Base-by-base conservation (phyloP, 306 rosid genomes). In the Neltuma alba region DNA sequence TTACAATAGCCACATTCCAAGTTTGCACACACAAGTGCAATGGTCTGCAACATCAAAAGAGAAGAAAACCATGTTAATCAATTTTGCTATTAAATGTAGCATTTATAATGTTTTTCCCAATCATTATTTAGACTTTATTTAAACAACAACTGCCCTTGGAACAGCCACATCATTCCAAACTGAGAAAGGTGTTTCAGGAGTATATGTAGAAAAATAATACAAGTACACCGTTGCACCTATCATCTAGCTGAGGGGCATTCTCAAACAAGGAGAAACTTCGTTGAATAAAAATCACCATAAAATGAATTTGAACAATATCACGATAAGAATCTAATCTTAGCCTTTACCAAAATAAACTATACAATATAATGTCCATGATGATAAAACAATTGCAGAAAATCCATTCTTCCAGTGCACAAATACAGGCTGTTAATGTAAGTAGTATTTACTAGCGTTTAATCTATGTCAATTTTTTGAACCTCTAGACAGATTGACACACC, bases 21-120 rank as follows among this genome's bases (percentile, higher is more conserved):
- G 97, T 86, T 80, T 85, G 84, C 83, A 89, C 92, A 77, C 97
- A 92, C 83, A 88, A 82, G 88, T 92, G 97, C 88, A 92, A 71
- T 42, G 97, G 97, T 52, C 97, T 92, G 87, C 37, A 68, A 80
- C 45, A 81, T 37, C 47, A 77, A 18, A 66, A 85, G 65, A 72
- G 41, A 62, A 58, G 33, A 52, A 52, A 52, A 52, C 58, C 25
- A 7, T n/a, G 58, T 50, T 18, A 52, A 52, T n/a, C 58, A n/a
- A 52, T 6, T 52, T 52, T 18, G 3, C 58, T 52, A 52, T n/a
- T 50, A 50, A 50, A 50, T 50, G 57, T 50, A 50, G 9, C 57
- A 20, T 50, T 50, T 20, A 52, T 18, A 18, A 52, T 2, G 27
- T 6, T 52, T 20, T 52, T 52, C 11, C 58, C 10, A 52, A n/a